Percentiles rank a stretch among this genome's conserved stretches.
phyloP scores from a whole-genome alignment of 1,139 yeast genomes.

The Kodamaea anthophila region DNA sequence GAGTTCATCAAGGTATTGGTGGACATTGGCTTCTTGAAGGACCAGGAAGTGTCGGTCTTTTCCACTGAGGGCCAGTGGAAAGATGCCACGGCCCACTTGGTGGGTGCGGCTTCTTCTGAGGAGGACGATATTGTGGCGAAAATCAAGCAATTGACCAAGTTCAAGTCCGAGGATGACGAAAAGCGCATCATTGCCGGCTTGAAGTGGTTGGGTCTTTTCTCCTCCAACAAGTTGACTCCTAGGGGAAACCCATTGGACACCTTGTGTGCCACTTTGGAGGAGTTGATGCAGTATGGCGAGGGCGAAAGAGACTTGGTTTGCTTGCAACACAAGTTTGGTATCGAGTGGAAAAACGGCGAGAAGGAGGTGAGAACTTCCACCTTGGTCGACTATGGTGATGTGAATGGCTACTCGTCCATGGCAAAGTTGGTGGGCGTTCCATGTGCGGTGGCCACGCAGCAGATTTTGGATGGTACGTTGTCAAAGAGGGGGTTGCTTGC shows the following conservation, averaged over 20 bases:
- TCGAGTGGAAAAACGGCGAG: constrained; percentile 91
- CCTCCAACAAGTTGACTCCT: constrained; percentile 70
- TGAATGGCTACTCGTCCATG: constrained; percentile 95
- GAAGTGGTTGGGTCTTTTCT: constrained; percentile 90
- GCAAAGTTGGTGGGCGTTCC: constrained; percentile 98
- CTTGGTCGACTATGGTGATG: constrained; percentile 88
- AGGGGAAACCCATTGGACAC: constrained; percentile 95
- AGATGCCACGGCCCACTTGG: constrained; percentile 70
- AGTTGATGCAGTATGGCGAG: constrained; percentile 91
- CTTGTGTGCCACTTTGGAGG: constrained; percentile 91
- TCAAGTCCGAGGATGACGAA: constrained; percentile 78
- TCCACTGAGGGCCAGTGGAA: constrained; percentile 69
- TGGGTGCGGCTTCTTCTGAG: constrained; percentile 65
- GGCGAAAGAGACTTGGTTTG: constrained; percentile 94
- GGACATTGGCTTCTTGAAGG: constrained; percentile 87
- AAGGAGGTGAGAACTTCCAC: constrained; percentile 92
- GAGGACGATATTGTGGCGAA: constrained; percentile 71
- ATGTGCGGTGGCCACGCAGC: constrained; percentile 90
- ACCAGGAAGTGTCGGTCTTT: constrained; percentile 59
- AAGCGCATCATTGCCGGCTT: constrained; percentile 83
- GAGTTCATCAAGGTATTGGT: constrained; percentile 93
- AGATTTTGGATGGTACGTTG: constrained; percentile 79
- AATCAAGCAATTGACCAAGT: constrained; percentile 71
- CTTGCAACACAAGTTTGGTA: constrained; percentile 96
- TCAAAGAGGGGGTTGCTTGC: constrained; percentile 71